Conservation (phyloP, 1,139 yeast genomes). For the Scheffersomyces parashehatae region DNA sequence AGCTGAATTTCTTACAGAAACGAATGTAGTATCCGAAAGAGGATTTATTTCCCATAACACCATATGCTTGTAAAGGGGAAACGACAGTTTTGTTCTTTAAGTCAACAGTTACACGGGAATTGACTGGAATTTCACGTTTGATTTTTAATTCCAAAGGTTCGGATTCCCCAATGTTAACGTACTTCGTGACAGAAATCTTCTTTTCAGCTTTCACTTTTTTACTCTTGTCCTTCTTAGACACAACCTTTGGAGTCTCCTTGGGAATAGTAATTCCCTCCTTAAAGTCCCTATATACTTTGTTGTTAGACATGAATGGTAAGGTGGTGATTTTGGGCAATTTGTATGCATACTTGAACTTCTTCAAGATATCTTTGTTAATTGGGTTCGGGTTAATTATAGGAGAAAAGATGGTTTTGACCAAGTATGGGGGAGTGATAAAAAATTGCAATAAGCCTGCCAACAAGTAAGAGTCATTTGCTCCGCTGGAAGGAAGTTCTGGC, state of each 20-base stretch:
- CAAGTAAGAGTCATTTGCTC: conserved; percentile 43
- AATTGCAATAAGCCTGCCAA: conserved; percentile 76
- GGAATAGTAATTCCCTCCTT: conserved; percentile 75
- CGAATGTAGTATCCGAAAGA: conserved; percentile 80
- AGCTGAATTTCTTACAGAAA: conserved; percentile 58
- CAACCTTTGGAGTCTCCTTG: conserved; percentile 45
- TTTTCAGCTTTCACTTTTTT: conserved; percentile 47
- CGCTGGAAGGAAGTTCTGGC: conserved; percentile 8
- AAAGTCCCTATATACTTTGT: conserved; percentile 33
- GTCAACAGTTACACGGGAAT: conserved; percentile 82
- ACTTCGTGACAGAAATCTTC: conserved; percentile 63
- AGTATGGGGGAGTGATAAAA: conserved; percentile 84
- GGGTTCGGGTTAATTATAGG: conserved; percentile 14
- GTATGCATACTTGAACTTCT: conserved; percentile 63
- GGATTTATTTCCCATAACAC: conserved; percentile 55
- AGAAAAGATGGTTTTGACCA: conserved; percentile 61
- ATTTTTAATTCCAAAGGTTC: conserved; percentile 54
- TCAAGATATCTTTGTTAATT: conserved; percentile 29
- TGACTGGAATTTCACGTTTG: conserved; percentile 67
- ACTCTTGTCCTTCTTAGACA: conserved; percentile 31
- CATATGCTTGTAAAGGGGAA: conserved; percentile 73
- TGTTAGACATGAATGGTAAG: conserved; percentile 69
- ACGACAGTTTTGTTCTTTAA: conserved; percentile 61
- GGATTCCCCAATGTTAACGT: conserved; percentile 70
- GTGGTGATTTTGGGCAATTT: conserved; percentile 72